Conservation (phyloP, 2,329 filamentous ascomycete species). For the Scedosporium apiospermum region DNA sequence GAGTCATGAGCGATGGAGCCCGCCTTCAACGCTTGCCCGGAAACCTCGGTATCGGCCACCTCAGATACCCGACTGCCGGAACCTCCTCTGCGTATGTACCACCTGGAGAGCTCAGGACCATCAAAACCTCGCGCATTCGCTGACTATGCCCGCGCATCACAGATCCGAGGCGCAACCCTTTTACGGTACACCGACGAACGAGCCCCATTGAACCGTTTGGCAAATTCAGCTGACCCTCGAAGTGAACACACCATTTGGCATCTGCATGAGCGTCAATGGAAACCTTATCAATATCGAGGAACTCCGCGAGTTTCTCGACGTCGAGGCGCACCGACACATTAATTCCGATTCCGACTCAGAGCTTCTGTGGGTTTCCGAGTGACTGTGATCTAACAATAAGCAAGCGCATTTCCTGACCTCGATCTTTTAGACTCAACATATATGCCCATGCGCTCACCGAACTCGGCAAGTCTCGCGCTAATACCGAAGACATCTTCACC, state of each 20-base stretch:
- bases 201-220: background rate
- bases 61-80: slow-evolving; percentile 84
- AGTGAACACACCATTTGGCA: slow-evolving; percentile 72
- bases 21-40: slow-evolving; percentile 39
- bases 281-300: slow-evolving; percentile 73
- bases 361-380: slow-evolving; percentile 42
- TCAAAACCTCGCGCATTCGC: too few relatives aligned
- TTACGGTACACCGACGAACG: slow-evolving; percentile 39
- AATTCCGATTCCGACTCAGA: slow-evolving; percentile 88
- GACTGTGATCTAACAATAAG: background rate
- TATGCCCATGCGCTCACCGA: slow-evolving; percentile 76
- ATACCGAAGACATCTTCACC: slow-evolving; percentile 66
- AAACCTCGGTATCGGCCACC: slow-evolving; percentile 57
- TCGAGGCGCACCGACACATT: slow-evolving; percentile 74
- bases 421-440: slow-evolving; percentile 54
- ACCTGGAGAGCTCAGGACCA: too few relatives aligned
- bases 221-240: background rate
- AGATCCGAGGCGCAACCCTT: slow-evolving; percentile 88
- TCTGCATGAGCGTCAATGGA: slow-evolving; percentile 76
- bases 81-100: slow-evolving; percentile 47
- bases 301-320: slow-evolving; percentile 61
- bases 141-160: slow-evolving; percentile 6
- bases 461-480: slow-evolving; percentile 72
- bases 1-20: slow-evolving; percentile 70
- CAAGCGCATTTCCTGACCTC: slow-evolving; percentile 6